Base-by-base conservation (phyloP, 1,284 basidiomycete genomes). In the Leccinum fuscescens region DNA sequence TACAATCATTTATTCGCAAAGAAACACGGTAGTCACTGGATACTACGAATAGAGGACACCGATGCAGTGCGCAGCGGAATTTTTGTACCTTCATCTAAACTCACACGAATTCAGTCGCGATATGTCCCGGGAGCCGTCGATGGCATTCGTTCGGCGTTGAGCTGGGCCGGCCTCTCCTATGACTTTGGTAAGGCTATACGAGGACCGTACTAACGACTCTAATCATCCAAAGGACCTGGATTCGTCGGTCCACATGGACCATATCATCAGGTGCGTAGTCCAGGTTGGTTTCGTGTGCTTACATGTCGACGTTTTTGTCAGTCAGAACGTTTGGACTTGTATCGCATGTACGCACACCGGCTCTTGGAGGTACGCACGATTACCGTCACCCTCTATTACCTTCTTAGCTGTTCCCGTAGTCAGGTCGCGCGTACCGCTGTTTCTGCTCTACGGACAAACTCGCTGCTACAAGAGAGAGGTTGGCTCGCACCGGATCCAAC, bases 31-130 rank as follows among this genome's bases (percentile, higher is more conserved):
- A 96, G 95, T 2, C 89, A 89, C 69, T 98, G 93, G 92, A 85
- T 98, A 37, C 77, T 98, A 62, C 81, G 97, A 39, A 89, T 99
- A 50, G 96, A 99, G 74, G 97, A 99, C 74, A 99, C 97, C 0
- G 96, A 99, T 55, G 44, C 70, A 8, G 72, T 71, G 39, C 58
- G 66, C 9, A 4, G 8, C 12, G 3, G 33, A 50, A 6, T 6
- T 42, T 24, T 39, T 31, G 46, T 8, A 0, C 0, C 1, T 27
- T 49, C 62, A 67, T 6, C 7, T 11, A 71, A 55, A 4, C 9
- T 49, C 8, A 3, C 2, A n/a, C 8, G 33, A 35, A 35, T 52
- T 5, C 63, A 96, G 94, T 82, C 86, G 1, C 81, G 95, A 53
- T 82, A 86, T 60, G 93, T 97, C 0, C 85, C 87, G 4, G 94